Conservation (phyloP, 441 rosid species). For the Cnidoscolus chayamansa region DNA sequence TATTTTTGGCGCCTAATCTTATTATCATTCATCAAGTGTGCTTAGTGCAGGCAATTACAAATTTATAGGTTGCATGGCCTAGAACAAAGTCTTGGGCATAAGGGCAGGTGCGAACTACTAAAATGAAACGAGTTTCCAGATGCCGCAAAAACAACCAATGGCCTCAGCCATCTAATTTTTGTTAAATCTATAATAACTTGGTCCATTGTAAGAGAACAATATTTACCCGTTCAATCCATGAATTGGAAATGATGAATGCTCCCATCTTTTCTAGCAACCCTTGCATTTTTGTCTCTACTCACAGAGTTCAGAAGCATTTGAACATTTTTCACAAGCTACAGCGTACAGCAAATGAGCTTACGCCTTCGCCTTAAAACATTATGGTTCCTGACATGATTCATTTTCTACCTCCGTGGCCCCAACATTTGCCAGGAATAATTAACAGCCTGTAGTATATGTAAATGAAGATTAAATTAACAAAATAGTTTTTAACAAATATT, state of each 20-base stretch:
- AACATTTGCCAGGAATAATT: conserved; percentile 17
- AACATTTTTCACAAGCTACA: conserved; percentile 27
- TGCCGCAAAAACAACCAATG: too few species aligned
- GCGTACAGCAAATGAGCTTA: conserved; percentile 21
- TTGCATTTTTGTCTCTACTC: conserved; percentile 18
- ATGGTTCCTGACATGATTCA: conserved; percentile 10
- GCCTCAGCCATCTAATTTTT: too few species aligned
- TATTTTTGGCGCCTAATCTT: too few species aligned
- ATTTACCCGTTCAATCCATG: background rate
- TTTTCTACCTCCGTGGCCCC: conserved; percentile 5
- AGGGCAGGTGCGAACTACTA: too few species aligned
- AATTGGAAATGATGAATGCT: conserved; percentile 16
- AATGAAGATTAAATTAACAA: background rate
- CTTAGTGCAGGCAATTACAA: too few species aligned
- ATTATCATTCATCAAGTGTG: too few species aligned
- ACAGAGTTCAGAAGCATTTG: conserved; percentile 16
- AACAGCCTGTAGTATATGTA: conserved; percentile 27
- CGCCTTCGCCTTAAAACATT: conserved; percentile 20
- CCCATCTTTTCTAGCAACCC: conserved; percentile 20
- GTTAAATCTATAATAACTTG: too few species aligned
- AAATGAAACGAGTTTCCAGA: too few species aligned
- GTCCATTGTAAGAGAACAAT: too few species aligned
- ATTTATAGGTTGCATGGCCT: too few species aligned
- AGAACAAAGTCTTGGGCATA: too few species aligned
- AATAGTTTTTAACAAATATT: background rate